These are phyloP conservation scores for Funneliformis mosseae DNA, from an alignment of 192 early-diverging fungal genomes.

Conservation along the genomic window DNA sequence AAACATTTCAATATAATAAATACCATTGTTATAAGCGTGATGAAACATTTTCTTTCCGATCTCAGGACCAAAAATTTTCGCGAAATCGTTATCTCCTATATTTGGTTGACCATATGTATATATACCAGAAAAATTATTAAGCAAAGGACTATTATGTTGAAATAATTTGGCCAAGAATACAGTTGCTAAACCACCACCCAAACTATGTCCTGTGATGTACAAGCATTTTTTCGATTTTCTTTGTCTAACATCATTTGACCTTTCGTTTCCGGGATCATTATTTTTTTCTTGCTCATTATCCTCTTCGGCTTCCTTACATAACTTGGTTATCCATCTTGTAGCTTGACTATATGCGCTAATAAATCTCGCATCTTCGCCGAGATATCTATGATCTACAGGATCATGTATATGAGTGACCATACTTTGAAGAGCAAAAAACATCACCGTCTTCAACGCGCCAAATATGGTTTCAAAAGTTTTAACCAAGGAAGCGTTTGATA, in stretches of 20 bases:
- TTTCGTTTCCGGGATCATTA: neutral
- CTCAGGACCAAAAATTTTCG: slow-evolving; percentile 48
- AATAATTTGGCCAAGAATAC: slow-evolving; percentile 59
- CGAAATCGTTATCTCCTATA: slow-evolving; percentile 54
- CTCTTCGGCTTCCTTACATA: slow-evolving; percentile 30
- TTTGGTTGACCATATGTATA: slow-evolving; percentile 58
- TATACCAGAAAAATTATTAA: slow-evolving; percentile 54
- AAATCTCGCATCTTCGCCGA: slow-evolving; percentile 44
- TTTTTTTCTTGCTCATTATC: slow-evolving; percentile 8
- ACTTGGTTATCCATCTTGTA: slow-evolving; percentile 41
- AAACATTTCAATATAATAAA: slow-evolving; percentile 30
- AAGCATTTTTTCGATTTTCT: slow-evolving; percentile 46
- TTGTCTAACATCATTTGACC: neutral
- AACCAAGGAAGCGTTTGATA: slow-evolving; percentile 51
- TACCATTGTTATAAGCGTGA: slow-evolving; percentile 58
- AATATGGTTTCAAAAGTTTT: slow-evolving; percentile 47
- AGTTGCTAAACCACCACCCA: slow-evolving; percentile 53
- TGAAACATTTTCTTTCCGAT: slow-evolving; percentile 58
- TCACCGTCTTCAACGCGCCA: slow-evolving; percentile 41
- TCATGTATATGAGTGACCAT: slow-evolving; percentile 51
- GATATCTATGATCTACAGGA: slow-evolving; percentile 54
- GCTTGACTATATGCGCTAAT: slow-evolving; percentile 51
- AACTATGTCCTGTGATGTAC: slow-evolving; percentile 56
- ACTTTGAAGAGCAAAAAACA: slow-evolving; percentile 44
- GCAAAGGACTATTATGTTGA: slow-evolving; percentile 48